phyloP scores from a whole-genome alignment of 805 yeast species.

The Pichia cabralensis region DNA sequence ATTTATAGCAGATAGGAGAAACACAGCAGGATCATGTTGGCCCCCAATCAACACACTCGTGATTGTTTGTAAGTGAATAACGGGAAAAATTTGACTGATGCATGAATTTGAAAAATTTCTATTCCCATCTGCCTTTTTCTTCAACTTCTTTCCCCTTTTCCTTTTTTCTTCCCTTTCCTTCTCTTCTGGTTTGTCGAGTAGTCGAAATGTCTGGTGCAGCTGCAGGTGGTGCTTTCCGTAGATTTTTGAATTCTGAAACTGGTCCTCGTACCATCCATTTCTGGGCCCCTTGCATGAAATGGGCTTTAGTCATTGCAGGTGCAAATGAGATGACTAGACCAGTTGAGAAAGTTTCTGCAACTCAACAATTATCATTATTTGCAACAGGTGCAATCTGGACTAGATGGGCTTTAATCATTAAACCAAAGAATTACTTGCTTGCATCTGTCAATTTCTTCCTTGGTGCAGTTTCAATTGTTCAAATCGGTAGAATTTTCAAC shows the following conservation, averaged over 20 bases:
- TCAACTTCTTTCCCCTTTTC: not conserved
- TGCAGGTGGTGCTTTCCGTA: too few species aligned
- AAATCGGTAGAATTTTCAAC: constrained; percentile 58
- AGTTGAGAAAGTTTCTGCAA: constrained; percentile 82
- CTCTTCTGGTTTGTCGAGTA: not conserved
- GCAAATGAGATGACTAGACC: constrained; percentile 81
- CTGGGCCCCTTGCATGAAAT: constrained; percentile 74
- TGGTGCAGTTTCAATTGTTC: constrained; percentile 83
- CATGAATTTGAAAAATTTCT: too few species aligned
- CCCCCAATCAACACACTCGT: too few species aligned
- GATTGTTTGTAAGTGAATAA: too few species aligned
- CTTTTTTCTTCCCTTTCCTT: not conserved
- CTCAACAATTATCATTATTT: constrained; percentile 76
- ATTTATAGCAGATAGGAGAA: too few species aligned
- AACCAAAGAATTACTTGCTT: constrained; percentile 74
- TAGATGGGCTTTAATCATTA: constrained; percentile 92
- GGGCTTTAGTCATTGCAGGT: constrained; percentile 92
- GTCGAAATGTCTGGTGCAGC: constrained; percentile 2
- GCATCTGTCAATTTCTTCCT: constrained; percentile 93
- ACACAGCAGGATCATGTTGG: too few species aligned
- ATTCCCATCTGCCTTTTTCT: not conserved
- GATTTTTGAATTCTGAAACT: constrained; percentile 75
- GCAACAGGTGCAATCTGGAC: constrained; percentile 97
- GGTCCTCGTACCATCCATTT: constrained; percentile 97
- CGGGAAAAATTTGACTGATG: too few species aligned